These are phyloP conservation scores for Moesziomyces parantarcticus DNA, from an alignment of 1,284 basidiomycete genomes.

Conservation along the genomic window DNA sequence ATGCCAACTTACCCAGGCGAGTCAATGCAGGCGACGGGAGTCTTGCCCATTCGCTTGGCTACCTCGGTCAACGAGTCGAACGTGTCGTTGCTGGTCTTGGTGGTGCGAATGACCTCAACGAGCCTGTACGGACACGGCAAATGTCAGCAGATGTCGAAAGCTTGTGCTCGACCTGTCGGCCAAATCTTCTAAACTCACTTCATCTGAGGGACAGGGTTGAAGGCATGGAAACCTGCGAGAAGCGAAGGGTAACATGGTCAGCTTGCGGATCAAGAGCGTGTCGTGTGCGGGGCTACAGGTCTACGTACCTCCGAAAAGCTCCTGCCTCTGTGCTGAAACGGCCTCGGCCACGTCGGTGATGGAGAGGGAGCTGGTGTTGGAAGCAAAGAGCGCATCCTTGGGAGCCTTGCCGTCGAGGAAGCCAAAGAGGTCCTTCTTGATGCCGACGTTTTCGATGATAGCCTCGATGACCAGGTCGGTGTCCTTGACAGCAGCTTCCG, in stretches of 20 bases:
- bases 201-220: slow-evolving; percentile 72
- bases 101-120: slow-evolving; percentile 72
- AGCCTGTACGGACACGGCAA: slow-evolving; percentile 9
- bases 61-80: slow-evolving; percentile 70
- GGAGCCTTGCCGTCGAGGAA: slow-evolving; percentile 71
- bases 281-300: too few relatives aligned
- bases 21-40: slow-evolving; percentile 73
- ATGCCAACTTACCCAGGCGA: slow-evolving; percentile 52
- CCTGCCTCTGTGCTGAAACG: slow-evolving; percentile 45
- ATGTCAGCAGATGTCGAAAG: background rate
- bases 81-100: slow-evolving; percentile 71
- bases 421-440: slow-evolving; percentile 73
- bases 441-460: slow-evolving; percentile 73
- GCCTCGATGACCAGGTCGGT: slow-evolving; percentile 74
- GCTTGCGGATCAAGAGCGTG: too few relatives aligned
- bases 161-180: background rate
- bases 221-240: slow-evolving; percentile 73
- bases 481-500: slow-evolving; percentile 70
- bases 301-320: slow-evolving; percentile 54
- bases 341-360: slow-evolving; percentile 71
- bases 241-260: too few relatives aligned
- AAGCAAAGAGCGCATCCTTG: slow-evolving; percentile 71
- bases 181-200: slow-evolving; percentile 68
- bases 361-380: slow-evolving; percentile 73
- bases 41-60: slow-evolving; percentile 72